A percentile compares a stretch with the other conserved stretches of the same genome.
These are phyloP conservation scores for Umbelopsis sp. DNA, from an alignment of 192 early-diverging fungal genomes.

Conservation along the genomic window DNA sequence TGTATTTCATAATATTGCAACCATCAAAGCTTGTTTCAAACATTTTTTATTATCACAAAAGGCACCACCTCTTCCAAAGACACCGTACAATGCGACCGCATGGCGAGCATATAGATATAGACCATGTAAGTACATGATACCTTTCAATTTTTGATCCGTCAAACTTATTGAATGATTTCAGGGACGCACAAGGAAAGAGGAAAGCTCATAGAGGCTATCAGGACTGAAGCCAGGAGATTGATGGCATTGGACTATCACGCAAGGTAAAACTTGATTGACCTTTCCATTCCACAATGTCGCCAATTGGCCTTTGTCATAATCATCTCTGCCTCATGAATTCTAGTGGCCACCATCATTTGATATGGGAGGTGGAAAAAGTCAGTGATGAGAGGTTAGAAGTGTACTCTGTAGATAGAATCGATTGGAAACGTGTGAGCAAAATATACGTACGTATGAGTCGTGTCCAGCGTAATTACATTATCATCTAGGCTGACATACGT, in stretches of 20 bases:
- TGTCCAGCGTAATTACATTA: not conserved
- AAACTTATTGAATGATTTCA: not conserved
- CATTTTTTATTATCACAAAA: not conserved
- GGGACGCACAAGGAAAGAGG: constrained; percentile 24
- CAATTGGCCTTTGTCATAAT: too few species aligned
- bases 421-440: constrained; percentile 27
- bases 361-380: constrained; percentile 30
- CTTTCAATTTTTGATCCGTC: not conserved
- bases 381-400: constrained; percentile 10
- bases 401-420: constrained; percentile 14
- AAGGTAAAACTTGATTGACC: constrained; percentile 4
- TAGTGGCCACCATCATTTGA: constrained; percentile 6
- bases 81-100: not conserved
- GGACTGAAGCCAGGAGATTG: constrained; percentile 19
- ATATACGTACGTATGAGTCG: constrained; percentile 13
- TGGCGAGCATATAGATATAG: constrained; percentile 6
- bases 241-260: constrained; percentile 23
- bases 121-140: not conserved
- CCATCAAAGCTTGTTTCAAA: not conserved
- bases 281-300: too few species aligned
- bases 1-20: not conserved
- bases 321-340: too few species aligned
- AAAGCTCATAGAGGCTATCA: constrained; percentile 21
- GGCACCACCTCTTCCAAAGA: not conserved
- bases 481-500: not conserved